Evolutionary conservation across 208 protist species (phyloP).

Genomic region (Acanthamoeba healyi): DNA sequence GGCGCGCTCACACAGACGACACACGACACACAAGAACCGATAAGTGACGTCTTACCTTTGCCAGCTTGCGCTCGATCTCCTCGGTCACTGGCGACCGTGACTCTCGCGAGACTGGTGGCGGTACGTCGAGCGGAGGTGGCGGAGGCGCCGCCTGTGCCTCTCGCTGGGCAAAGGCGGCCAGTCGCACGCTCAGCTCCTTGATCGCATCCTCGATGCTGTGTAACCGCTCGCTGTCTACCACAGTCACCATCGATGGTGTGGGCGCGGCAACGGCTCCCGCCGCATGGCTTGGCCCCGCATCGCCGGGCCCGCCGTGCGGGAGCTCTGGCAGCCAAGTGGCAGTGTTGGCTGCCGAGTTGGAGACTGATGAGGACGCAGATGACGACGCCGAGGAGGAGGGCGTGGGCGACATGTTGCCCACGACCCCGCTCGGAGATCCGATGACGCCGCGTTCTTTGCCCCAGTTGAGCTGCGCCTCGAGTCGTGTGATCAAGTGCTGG

Average conservation of each 20-base stretch:
- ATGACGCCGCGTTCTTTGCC: slow-evolving; percentile 41
- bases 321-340: not conserved
- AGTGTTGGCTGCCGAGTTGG: not conserved
- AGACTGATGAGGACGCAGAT: not conserved
- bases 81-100: not conserved
- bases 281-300: not conserved
- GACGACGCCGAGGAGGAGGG: not conserved
- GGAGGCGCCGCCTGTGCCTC: not conserved
- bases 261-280: too few species aligned
- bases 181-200: not conserved
- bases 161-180: not conserved
- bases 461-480: not conserved
- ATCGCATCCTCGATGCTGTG: not conserved
- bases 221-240: not conserved
- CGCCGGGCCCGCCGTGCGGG: not conserved
- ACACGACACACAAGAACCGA: not conserved
- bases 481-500: not conserved
- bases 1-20: too few species aligned
- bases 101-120: too few species aligned
- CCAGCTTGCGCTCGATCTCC: not conserved
- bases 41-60: not conserved
- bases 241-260: too few species aligned
- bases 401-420: not conserved
- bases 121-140: not conserved
- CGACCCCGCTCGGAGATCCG: slow-evolving; percentile 14